These are phyloP conservation scores for Emergomyces orientalis DNA, from an alignment of 2,329 filamentous ascomycete genomes.

Conservation along the genomic window DNA sequence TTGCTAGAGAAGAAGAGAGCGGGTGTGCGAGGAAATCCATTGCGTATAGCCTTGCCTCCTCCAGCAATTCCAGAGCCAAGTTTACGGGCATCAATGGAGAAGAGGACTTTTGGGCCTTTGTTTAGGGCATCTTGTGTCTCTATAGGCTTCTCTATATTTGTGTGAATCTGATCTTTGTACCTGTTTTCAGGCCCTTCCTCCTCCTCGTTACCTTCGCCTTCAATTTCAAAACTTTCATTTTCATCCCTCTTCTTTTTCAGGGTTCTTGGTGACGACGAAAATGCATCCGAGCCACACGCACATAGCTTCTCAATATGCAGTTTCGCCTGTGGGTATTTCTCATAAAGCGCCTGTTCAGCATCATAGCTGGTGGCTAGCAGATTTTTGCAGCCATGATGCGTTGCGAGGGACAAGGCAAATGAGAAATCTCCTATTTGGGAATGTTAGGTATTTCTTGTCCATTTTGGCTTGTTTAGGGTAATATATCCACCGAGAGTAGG, in stretches of 20 bases:
- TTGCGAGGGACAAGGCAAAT: constrained; percentile 37
- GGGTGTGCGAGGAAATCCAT: constrained; percentile 25
- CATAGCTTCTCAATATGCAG: constrained; percentile 46
- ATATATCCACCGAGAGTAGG: background rate
- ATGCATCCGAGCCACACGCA: background rate
- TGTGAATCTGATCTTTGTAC: constrained; percentile 9
- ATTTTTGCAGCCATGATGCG: constrained; percentile 31
- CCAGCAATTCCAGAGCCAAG: constrained; percentile 29
- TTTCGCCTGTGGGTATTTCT: constrained; percentile 65
- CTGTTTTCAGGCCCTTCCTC: constrained; percentile 11
- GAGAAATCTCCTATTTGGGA: constrained; percentile 37
- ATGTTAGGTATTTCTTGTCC: constrained; percentile 14
- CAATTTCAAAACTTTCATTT: constrained; percentile 4
- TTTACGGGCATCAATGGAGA: constrained; percentile 38
- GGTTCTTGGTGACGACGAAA: background rate
- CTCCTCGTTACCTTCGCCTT: background rate
- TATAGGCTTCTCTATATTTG: background rate
- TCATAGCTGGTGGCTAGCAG: constrained; percentile 40
- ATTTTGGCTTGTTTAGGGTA: background rate
- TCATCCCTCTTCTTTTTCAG: constrained; percentile 19
- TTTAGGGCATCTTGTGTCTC: background rate
- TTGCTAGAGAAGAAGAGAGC: background rate
- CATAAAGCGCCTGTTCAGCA: constrained; percentile 41
- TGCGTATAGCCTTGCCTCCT: constrained; percentile 37
- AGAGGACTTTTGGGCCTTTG: constrained; percentile 27